Evolutionary conservation across 371 early-diverging fungal genomes (phyloP).

Genomic region (Mortierella sp.): DNA sequence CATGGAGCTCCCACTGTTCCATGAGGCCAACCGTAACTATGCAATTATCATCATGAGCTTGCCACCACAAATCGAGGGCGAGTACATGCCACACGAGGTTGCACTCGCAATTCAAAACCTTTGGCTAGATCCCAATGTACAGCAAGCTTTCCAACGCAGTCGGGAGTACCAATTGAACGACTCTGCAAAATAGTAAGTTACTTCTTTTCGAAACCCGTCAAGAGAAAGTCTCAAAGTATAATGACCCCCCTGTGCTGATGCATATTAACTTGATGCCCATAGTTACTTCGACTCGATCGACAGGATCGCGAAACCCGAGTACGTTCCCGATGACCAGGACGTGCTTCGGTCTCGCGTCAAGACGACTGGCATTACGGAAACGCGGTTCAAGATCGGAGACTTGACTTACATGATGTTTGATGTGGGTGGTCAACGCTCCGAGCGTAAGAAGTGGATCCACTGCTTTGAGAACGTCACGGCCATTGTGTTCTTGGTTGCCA

Average conservation of each 20-base stretch:
- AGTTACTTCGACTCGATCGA: slow-evolving; percentile 95
- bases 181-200: slow-evolving; percentile 87
- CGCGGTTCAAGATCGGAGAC: slow-evolving; percentile 85
- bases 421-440: slow-evolving; percentile 95
- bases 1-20: slow-evolving; percentile 76
- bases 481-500: slow-evolving; percentile 94
- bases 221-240: no score
- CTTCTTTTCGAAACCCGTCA: no score
- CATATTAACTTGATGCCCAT: no score
- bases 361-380: slow-evolving; percentile 93
- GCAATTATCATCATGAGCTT: slow-evolving; percentile 79
- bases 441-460: slow-evolving; percentile 95
- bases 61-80: slow-evolving; percentile 87
- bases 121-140: slow-evolving; percentile 89
- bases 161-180: slow-evolving; percentile 94
- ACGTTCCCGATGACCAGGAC: slow-evolving; percentile 92
- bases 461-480: slow-evolving; percentile 97
- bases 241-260: neutral
- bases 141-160: slow-evolving; percentile 84
- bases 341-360: slow-evolving; percentile 88
- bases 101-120: slow-evolving; percentile 81
- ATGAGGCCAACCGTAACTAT: slow-evolving; percentile 72
- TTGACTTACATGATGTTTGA: slow-evolving; percentile 94
- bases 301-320: slow-evolving; percentile 82
- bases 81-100: slow-evolving; percentile 80